Percentiles rank a stretch among this genome's conserved stretches.
Conservation (phyloP, 257 asterid genomes). For the Solanum chmielewskii region DNA sequence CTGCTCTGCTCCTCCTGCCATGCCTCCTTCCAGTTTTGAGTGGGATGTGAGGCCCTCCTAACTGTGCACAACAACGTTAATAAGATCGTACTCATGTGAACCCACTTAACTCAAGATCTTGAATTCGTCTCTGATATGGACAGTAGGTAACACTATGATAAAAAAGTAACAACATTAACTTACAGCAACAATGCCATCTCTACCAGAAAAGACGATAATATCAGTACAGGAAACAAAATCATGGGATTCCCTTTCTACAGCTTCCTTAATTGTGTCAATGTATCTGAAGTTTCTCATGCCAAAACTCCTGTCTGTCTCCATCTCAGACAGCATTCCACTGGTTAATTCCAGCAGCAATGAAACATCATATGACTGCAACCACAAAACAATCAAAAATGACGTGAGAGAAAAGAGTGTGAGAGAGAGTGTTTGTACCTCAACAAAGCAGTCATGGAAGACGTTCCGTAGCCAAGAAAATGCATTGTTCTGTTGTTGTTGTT, state of each 20-base stretch:
- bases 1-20: conserved; percentile 81
- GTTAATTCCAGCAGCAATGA: conserved; percentile 84
- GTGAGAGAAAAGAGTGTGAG: neutral
- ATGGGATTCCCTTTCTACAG: conserved; percentile 85
- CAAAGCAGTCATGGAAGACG: conserved; percentile 94
- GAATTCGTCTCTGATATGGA: neutral
- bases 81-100: neutral
- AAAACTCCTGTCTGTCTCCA: conserved; percentile 80
- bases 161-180: neutral
- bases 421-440: conserved; percentile 35
- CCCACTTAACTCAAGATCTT: neutral
- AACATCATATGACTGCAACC: conserved; percentile 86
- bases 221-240: conserved; percentile 89
- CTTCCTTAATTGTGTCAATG: conserved; percentile 68
- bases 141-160: neutral
- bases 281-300: conserved; percentile 93
- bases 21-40: conserved; percentile 83
- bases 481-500: conserved; percentile 83
- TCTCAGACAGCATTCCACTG: conserved; percentile 69
- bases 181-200: conserved; percentile 72
- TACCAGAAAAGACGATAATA: conserved; percentile 71
- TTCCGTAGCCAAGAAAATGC: conserved; percentile 95
- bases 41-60: conserved; percentile 85
- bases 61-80: conserved; percentile 11
- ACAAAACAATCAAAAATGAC: conserved; percentile 8